Conservation (phyloP, 2,329 filamentous ascomycete species). For the Sarocladium kiliense region DNA sequence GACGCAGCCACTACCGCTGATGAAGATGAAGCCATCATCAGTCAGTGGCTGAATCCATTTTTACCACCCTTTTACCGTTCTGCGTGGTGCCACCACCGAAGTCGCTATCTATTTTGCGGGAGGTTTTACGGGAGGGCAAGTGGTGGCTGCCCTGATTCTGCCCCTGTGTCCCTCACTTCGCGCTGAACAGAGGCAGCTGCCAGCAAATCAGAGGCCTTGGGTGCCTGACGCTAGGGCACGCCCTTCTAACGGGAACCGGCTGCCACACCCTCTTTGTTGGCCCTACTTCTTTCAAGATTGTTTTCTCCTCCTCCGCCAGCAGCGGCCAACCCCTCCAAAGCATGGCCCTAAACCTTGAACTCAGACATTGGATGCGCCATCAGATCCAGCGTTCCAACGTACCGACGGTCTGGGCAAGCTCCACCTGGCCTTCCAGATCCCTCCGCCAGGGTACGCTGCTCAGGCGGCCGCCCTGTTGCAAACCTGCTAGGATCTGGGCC, state of each 20-base stretch:
- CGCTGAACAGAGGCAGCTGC: background rate
- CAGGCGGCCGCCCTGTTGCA: background rate
- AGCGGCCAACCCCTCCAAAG: background rate
- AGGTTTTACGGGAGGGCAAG: background rate
- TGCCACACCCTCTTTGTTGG: background rate
- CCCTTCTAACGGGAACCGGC: background rate
- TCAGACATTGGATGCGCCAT: background rate
- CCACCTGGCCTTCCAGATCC: background rate
- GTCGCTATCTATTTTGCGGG: background rate
- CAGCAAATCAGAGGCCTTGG: background rate
- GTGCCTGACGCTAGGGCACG: background rate
- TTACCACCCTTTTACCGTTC: background rate
- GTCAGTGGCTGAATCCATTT: background rate
- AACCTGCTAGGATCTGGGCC: background rate
- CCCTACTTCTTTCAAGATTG: background rate
- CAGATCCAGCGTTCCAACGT: background rate
- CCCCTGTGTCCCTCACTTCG: background rate
- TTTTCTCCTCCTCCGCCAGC: background rate
- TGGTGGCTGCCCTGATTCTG: background rate
- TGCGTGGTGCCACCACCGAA: background rate
- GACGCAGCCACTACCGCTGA: too few relatives aligned
- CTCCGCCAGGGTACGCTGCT: background rate
- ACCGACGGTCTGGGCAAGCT: background rate
- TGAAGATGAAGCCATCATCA: background rate
- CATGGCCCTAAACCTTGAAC: background rate